These are phyloP conservation scores for Syncephalastrum monosporum DNA, from an alignment of 371 early-diverging fungal species.

Conservation along the genomic window DNA sequence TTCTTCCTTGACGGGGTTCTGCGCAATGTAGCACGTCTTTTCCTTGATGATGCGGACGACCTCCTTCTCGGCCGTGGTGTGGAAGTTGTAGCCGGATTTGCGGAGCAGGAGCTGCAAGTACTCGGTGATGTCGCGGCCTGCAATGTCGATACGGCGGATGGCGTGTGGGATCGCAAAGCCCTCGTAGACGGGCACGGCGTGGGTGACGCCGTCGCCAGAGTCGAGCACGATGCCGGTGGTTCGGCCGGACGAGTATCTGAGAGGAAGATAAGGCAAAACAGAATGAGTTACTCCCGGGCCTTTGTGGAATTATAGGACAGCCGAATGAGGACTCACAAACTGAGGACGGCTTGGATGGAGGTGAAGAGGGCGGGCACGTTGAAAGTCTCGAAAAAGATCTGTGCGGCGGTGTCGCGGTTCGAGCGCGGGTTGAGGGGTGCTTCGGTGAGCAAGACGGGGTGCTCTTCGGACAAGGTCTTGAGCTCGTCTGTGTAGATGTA, in stretches of 20 bases:
- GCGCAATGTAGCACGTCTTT: conserved; percentile 91
- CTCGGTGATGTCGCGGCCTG: conserved; percentile 92
- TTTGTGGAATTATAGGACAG: no score
- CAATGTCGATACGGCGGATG: conserved; percentile 88
- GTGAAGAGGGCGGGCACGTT: conserved; percentile 94
- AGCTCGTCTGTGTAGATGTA: conserved; percentile 93
- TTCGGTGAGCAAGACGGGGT: conserved; percentile 94
- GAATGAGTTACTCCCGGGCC: no score
- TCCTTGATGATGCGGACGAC: conserved; percentile 95
- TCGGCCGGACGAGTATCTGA: conserved; percentile 70
- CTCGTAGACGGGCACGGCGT: conserved; percentile 94
- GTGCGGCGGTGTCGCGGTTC: conserved; percentile 90
- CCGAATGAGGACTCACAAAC: conserved; percentile 58
- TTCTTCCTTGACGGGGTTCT: conserved; percentile 86
- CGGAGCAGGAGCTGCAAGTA: conserved; percentile 84
- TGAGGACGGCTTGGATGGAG: conserved; percentile 94
- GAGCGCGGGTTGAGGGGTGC: conserved; percentile 89
- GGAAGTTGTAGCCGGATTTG: conserved; percentile 83
- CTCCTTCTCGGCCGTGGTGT: conserved; percentile 92
- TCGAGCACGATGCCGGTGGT: conserved; percentile 96
- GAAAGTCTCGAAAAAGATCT: conserved; percentile 97
- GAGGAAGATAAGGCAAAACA: no score
- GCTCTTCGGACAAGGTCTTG: conserved; percentile 93
- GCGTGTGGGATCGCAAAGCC: conserved; percentile 96
- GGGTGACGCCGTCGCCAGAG: conserved; percentile 93